Percentiles rank a stretch among this genome's conserved stretches.
These are phyloP conservation scores for Talaromyces nanjingensis DNA, from an alignment of 495 filamentous ascomycete species.

Conservation along the genomic window DNA sequence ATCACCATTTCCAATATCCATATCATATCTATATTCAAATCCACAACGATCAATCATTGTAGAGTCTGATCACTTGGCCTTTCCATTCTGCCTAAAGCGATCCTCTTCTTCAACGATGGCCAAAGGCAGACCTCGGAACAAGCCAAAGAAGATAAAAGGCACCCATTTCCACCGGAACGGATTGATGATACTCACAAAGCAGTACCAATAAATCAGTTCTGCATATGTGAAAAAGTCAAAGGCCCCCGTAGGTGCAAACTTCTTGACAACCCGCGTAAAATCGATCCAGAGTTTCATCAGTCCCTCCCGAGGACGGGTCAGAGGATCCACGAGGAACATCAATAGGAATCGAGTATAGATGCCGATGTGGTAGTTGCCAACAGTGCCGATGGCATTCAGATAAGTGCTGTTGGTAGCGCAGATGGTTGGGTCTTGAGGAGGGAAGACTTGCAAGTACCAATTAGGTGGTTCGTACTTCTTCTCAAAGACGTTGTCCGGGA, in stretches of 20 bases:
- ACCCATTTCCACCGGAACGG: constrained; percentile 75
- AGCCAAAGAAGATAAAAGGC: constrained; percentile 71
- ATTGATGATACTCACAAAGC: constrained; percentile 69
- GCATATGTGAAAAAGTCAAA: constrained; percentile 88
- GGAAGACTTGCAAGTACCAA: constrained; percentile 85
- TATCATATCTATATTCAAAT: background rate
- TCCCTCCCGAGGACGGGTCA: constrained; percentile 60
- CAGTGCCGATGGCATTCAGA: constrained; percentile 68
- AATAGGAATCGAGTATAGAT: constrained; percentile 81
- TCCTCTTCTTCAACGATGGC: constrained; percentile 61
- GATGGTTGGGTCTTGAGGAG: constrained; percentile 51
- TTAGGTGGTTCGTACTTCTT: constrained; percentile 70
- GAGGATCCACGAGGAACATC: constrained; percentile 76
- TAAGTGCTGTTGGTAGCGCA: constrained; percentile 83
- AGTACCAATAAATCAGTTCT: constrained; percentile 79
- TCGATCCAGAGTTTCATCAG: constrained; percentile 86
- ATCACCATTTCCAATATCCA: background rate
- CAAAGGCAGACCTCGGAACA: constrained; percentile 60
- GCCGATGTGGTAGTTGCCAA: constrained; percentile 82
- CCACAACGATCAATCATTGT: no score
- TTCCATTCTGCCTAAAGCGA: constrained; percentile 21
- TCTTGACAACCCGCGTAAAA: constrained; percentile 71
- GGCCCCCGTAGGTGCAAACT: constrained; percentile 56
- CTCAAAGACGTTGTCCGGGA: constrained; percentile 63
- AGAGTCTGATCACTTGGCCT: background rate